These are phyloP conservation scores for Colletotrichum musicola DNA, from an alignment of 2,329 filamentous ascomycete genomes.

Conservation along the genomic window DNA sequence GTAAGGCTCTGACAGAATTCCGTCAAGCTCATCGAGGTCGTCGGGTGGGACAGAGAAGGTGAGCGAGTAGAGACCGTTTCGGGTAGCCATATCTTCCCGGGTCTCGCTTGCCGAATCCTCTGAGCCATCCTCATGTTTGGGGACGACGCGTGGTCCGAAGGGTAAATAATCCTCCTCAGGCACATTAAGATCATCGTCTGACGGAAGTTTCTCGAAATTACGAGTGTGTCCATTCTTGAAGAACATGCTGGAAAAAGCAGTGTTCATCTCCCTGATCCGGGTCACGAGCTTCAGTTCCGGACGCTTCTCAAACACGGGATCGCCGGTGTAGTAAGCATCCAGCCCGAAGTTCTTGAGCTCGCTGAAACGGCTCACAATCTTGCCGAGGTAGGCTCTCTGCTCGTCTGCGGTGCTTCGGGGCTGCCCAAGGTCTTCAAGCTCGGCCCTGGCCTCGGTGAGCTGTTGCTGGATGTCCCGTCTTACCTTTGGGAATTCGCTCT, in stretches of 20 bases:
- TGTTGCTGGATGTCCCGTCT: conserved; percentile 40
- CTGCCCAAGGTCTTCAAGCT: conserved; percentile 48
- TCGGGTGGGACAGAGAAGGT: not conserved
- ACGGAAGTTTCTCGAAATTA: conserved; percentile 35
- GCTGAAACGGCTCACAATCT: conserved; percentile 48
- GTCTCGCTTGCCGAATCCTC: too few species aligned
- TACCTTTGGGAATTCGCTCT: conserved; percentile 45
- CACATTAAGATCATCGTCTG: too few species aligned
- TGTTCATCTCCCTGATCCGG: conserved; percentile 51
- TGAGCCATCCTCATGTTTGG: too few species aligned
- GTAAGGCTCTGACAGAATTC: conserved; percentile 35
- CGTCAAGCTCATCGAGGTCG: conserved; percentile 2
- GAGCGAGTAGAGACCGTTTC: not conserved
- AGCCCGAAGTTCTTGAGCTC: conserved; percentile 47
- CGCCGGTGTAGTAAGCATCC: conserved; percentile 50
- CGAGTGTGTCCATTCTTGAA: conserved; percentile 41
- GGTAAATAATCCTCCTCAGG: too few species aligned
- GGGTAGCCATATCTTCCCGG: not conserved
- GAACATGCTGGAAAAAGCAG: conserved; percentile 49
- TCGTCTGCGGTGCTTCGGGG: conserved; percentile 44
- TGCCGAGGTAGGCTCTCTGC: conserved; percentile 52
- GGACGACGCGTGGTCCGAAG: too few species aligned
- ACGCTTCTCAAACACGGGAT: conserved; percentile 46
- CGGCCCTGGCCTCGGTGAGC: conserved; percentile 11
- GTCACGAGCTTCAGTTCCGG: conserved; percentile 53